Evolutionary conservation across 352 stramenopile genomes (phyloP).

Genomic region (Phytophthora rubi): DNA sequence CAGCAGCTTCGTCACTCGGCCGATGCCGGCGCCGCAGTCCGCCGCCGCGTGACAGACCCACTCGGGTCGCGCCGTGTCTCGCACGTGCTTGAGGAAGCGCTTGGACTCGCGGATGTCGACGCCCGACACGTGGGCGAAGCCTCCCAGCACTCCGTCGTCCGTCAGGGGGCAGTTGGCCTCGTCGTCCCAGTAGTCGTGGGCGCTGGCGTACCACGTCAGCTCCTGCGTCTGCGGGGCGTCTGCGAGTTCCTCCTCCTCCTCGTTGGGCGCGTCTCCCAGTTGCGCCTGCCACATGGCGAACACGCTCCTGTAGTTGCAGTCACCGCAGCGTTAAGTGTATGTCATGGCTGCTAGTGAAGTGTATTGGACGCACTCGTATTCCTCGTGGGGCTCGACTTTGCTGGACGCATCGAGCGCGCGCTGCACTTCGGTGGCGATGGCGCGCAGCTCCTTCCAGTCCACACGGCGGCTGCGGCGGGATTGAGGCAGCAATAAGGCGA

Average conservation of each 20-base stretch:
- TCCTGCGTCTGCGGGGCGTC: constrained; percentile 7
- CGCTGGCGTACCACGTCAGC: constrained; percentile 75
- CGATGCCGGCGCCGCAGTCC: constrained; percentile 94
- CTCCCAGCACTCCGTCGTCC: constrained; percentile 95
- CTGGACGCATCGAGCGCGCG: constrained; percentile 60
- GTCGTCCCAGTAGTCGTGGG: constrained; percentile 86
- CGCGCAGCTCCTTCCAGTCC: constrained; percentile 64
- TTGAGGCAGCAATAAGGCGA: constrained; percentile 22
- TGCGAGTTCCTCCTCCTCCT: constrained; percentile 5
- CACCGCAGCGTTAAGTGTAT: not conserved
- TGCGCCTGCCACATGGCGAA: constrained; percentile 80
- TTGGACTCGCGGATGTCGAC: constrained; percentile 83
- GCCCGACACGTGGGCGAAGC: constrained; percentile 85
- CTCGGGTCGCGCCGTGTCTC: constrained; percentile 45
- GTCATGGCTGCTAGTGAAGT: not conserved
- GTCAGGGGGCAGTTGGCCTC: constrained; percentile 92
- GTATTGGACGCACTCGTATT: constrained; percentile 59
- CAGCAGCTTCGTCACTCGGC: constrained; percentile 94
- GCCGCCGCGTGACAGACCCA: constrained; percentile 56
- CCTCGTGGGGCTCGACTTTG: constrained; percentile 55
- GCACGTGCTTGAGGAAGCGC: constrained; percentile 57
- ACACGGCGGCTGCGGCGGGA: constrained; percentile 39
- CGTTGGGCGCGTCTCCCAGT: constrained; percentile 44
- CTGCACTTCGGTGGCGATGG: constrained; percentile 63
- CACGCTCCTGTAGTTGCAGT: constrained; percentile 47